phyloP scores from a whole-genome alignment of 148 eudicot genomes.

The Arctostaphylos glauca region DNA sequence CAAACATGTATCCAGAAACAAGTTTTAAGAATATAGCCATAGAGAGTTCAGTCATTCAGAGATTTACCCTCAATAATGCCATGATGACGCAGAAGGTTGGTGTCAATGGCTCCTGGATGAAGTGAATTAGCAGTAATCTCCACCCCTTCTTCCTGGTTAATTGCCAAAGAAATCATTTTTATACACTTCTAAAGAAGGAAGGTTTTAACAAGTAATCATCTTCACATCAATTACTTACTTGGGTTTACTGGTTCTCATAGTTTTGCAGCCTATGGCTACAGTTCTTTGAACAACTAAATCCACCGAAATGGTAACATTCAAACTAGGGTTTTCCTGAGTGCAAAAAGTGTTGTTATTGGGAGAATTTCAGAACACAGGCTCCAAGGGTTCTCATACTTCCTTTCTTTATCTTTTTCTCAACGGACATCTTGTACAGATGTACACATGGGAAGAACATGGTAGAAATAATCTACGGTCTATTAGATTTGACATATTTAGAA shows the following conservation, averaged over 20 bases:
- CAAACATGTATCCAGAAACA: not conserved
- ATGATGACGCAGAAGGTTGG: slow-evolving; percentile 67
- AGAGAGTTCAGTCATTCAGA: not conserved
- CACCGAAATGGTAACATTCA: not conserved
- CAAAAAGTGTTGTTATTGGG: not conserved
- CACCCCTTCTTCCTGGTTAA: slow-evolving; percentile 68
- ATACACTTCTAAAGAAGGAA: not conserved
- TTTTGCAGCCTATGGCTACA: not conserved
- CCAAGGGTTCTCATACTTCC: not conserved
- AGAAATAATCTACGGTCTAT: not conserved
- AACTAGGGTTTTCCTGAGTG: not conserved
- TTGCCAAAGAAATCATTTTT: not conserved
- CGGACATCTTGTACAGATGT: not conserved
- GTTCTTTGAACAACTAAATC: not conserved
- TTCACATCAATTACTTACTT: not conserved
- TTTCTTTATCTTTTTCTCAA: not conserved
- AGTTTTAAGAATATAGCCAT: not conserved
- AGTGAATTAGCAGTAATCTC: slow-evolving; percentile 35
- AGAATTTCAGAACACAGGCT: not conserved
- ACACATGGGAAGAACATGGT: not conserved
- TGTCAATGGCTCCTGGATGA: slow-evolving; percentile 72
- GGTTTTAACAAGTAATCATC: not conserved
- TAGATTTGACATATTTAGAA: not conserved
- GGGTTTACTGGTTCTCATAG: not conserved
- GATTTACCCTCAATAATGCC: slow-evolving; percentile 51